Evolutionary conservation across 1,284 basidiomycete species (phyloP).

Genomic region (Agroathelia rolfsii): DNA sequence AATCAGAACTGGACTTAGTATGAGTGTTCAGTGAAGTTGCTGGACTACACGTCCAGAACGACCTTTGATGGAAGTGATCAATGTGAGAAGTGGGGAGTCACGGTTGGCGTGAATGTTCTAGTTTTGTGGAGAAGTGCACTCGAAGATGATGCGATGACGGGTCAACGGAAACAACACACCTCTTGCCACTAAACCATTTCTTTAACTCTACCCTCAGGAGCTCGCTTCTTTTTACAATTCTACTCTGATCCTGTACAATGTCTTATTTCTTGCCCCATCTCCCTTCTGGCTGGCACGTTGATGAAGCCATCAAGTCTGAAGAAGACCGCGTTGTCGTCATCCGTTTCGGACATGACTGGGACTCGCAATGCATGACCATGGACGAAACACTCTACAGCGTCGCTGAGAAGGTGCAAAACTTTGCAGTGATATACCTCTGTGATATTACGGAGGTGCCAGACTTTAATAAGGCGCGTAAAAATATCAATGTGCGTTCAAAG

Average conservation of each 20-base stretch:
- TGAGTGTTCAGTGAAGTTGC: no score
- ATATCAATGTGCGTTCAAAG: constrained; percentile 3
- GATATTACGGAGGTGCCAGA: constrained; percentile 98
- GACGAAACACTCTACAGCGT: constrained; percentile 94
- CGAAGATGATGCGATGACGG: no score
- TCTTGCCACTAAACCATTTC: no score
- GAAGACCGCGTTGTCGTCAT: constrained; percentile 94
- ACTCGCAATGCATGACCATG: constrained; percentile 96
- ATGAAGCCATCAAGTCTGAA: constrained; percentile 96
- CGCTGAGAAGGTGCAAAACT: constrained; percentile 96
- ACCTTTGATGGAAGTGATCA: no score
- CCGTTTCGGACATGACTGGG: constrained; percentile 94
- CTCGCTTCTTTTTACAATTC: no score
- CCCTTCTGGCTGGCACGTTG: constrained; percentile 94
- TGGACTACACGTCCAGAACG: no score
- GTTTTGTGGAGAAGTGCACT: no score
- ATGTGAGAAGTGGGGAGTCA: no score
- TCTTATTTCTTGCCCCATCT: constrained; percentile 87
- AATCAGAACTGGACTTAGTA: no score
- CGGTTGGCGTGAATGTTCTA: no score
- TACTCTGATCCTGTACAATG: constrained; percentile 41
- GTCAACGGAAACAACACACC: no score
- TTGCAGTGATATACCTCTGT: constrained; percentile 91
- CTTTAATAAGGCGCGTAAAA: constrained; percentile 82
- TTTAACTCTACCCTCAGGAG: no score